phyloP scores from a whole-genome alignment of 345 rosid genomes.

The Syzygium oleosum region DNA sequence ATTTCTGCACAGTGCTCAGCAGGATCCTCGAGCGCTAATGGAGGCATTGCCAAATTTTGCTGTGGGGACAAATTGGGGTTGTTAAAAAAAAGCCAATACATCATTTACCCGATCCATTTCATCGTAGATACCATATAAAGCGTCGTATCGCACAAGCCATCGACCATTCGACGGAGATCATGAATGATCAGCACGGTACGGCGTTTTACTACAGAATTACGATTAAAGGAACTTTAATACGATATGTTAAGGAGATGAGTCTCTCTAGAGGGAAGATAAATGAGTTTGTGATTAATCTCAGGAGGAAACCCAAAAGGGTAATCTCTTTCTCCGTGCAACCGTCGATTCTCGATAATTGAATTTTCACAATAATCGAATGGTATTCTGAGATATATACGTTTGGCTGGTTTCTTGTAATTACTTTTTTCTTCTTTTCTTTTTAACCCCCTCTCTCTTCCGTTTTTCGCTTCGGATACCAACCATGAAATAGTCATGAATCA shows the following conservation, averaged over 20 bases:
- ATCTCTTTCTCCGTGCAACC: not conserved
- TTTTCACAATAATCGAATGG: too few species aligned
- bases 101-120: too few species aligned
- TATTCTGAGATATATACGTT: not conserved
- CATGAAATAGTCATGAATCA: not conserved
- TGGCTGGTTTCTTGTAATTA: not conserved
- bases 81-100: not conserved
- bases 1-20: not conserved
- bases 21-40: not conserved
- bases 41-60: not conserved
- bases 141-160: not conserved
- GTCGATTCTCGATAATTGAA: not conserved
- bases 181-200: too few species aligned
- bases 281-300: rapidly evolving
- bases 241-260: not conserved
- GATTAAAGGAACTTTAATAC: not conserved
- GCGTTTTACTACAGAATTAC: rapidly evolving
- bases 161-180: too few species aligned
- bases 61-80: not conserved
- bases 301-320: not conserved
- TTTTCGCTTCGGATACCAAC: not conserved
- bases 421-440: not conserved
- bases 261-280: not conserved
- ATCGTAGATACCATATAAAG: too few species aligned
- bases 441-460: not conserved